Base-by-base conservation (phyloP, 2,329 filamentous ascomycete species). In the Neonectria faginata region DNA sequence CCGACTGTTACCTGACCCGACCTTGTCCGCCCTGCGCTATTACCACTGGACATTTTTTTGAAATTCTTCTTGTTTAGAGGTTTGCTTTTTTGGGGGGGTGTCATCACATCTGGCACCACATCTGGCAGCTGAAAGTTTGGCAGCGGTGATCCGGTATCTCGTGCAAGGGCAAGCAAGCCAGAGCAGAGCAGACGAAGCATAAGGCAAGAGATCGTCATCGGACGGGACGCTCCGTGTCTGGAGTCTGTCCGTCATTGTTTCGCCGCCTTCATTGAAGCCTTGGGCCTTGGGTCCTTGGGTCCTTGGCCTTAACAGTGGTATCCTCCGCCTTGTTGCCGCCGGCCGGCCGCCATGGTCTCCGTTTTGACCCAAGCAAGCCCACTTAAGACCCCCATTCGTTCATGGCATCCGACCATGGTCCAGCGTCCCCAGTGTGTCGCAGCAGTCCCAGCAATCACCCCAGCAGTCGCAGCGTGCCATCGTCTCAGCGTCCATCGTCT, bases 201-300 rank as follows among this genome's bases (percentile, higher is more conserved):
- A 58, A 51, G 22, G 45, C 6, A 52, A 18, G 36, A 27, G 55
- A 63, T 54, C 41, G 44, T 52, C 56, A 54, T 58, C 45, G 42
- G 51, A 60, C 56, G 56, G 61, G 61, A 60, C 56, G 56, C 61
- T 50, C 56, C 56, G 56, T 59, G 48, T 54, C 48, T 55, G 42
- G 55, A 54, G 48, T 22, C 53, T 52, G 36, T 52, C 53, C 42
- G 53, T 42, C 52, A 53, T 57, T 54, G 41, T 52, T 50, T 45
- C 47, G 60, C 54, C 48, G 48, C 29, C n/a, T 31, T 39, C 36
- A 10, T 45, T 22, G 14, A 39, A 39, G 14, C 36, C 36, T n/a
- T 39, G 33, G 41, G 18, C 11, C 33, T 36, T 10, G 33, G 33
- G 16, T 50, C 47, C 45, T 36, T 10, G 33, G 33, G 16, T 50